These are phyloP conservation scores for Blastobotrys persicus DNA, from an alignment of 1,139 yeast species.

Conservation along the genomic window DNA sequence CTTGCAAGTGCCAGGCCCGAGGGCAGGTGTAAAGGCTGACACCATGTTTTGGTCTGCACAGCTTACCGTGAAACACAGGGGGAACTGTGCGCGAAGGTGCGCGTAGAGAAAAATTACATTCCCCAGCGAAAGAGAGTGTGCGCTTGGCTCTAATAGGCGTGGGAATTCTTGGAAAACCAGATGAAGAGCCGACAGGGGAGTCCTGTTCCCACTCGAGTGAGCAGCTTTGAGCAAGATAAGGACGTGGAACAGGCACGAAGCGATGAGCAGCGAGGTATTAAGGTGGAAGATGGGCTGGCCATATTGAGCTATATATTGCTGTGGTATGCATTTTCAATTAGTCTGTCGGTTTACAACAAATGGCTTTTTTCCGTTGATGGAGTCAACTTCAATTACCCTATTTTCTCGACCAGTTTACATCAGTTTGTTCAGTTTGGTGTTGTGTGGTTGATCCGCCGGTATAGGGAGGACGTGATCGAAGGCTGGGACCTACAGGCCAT, in stretches of 20 bases:
- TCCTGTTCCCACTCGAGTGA: too few relatives aligned
- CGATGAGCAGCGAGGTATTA: background rate
- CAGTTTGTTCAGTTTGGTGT: conserved; percentile 57
- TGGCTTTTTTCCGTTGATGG: conserved; percentile 89
- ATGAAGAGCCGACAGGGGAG: background rate
- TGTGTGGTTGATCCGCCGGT: conserved; percentile 22
- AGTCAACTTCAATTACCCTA: conserved; percentile 76
- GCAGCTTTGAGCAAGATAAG: too few relatives aligned
- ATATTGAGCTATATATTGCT: conserved; percentile 19
- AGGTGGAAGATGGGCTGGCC: background rate
- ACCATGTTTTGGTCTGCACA: too few relatives aligned
- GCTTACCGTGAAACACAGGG: background rate
- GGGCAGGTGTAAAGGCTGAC: too few relatives aligned
- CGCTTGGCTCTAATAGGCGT: too few relatives aligned
- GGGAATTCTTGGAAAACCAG: too few relatives aligned
- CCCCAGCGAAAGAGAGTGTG: too few relatives aligned
- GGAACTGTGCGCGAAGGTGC: too few relatives aligned
- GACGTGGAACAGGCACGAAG: too few relatives aligned
- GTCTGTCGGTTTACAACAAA: conserved; percentile 87
- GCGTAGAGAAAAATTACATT: background rate
- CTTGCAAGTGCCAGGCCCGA: too few relatives aligned
- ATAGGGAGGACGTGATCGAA: conserved; percentile 13
- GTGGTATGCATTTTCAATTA: conserved; percentile 54
- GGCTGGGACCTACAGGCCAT: conserved; percentile 44
- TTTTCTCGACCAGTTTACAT: conserved; percentile 79